phyloP scores from a whole-genome alignment of 2,329 filamentous ascomycete species.

The Zymoseptoria tritici region DNA sequence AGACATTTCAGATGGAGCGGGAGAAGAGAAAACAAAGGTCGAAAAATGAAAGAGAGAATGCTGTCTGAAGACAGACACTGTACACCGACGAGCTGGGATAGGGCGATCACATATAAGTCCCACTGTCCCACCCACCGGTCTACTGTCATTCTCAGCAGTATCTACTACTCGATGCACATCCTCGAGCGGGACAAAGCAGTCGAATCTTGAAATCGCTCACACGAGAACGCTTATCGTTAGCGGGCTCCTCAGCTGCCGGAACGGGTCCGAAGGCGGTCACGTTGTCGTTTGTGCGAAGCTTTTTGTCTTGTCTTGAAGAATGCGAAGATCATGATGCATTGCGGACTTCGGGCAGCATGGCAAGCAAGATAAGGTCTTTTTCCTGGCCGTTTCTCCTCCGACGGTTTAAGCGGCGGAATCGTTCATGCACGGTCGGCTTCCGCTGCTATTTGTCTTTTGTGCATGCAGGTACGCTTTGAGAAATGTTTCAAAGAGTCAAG shows the following conservation, averaged over 20 bases:
- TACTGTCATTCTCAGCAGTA: neutral
- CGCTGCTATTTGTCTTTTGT: neutral
- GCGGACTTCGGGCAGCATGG: neutral
- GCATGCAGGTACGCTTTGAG: neutral
- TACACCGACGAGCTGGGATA: neutral
- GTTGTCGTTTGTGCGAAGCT: neutral
- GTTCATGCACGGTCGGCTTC: neutral
- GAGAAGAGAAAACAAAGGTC: neutral
- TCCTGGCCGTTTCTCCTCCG: neutral
- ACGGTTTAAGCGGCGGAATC: neutral
- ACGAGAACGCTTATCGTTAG: neutral
- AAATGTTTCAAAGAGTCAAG: neutral
- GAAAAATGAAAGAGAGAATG: neutral
- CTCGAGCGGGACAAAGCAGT: neutral
- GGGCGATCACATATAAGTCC: neutral
- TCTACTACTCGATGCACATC: neutral
- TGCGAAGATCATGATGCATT: neutral
- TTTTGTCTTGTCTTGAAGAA: neutral
- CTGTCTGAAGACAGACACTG: neutral
- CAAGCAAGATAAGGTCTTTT: neutral
- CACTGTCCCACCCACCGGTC: neutral
- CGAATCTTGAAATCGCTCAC: neutral
- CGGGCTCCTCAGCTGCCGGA: neutral
- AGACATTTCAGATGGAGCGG: constrained; percentile 6
- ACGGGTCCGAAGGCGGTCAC: neutral